Conservation (phyloP, 2,329 filamentous ascomycete species). For the Lachnellula subtilissima region DNA sequence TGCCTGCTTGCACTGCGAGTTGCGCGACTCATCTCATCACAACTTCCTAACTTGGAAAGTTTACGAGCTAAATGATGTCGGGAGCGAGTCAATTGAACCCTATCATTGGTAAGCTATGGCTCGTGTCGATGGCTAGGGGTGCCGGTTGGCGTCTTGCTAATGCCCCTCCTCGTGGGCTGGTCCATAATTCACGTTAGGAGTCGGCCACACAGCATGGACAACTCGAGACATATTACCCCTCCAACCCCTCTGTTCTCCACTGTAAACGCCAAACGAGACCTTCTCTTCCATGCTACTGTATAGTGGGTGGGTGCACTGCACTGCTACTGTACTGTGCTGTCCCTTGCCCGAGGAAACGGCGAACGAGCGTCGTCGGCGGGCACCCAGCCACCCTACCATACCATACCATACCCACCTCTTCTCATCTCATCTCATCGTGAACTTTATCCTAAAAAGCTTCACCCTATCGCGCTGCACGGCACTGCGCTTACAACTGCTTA, state of each 20-base stretch:
- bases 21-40: slow-evolving; percentile 1
- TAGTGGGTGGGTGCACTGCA: background rate
- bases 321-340: background rate
- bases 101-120: background rate
- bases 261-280: slow-evolving; percentile 4
- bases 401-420: background rate
- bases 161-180: background rate
- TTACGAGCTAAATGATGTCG: background rate
- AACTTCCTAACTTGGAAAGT: slow-evolving; percentile 7
- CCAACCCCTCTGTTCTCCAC: slow-evolving; percentile 5
- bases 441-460: background rate
- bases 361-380: background rate
- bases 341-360: slow-evolving; percentile 14
- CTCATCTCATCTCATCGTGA: background rate
- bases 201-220: slow-evolving; percentile 1
- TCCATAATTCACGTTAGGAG: background rate
- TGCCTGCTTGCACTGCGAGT: background rate
- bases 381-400: background rate
- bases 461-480: background rate
- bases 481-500: slow-evolving; percentile 5
- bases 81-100: background rate
- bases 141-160: background rate
- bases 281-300: background rate
- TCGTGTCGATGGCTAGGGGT: background rate
- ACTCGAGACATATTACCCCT: slow-evolving; percentile 5